These are phyloP conservation scores for Sonneratia alba DNA, from an alignment of 345 rosid species.

Conservation along the genomic window DNA sequence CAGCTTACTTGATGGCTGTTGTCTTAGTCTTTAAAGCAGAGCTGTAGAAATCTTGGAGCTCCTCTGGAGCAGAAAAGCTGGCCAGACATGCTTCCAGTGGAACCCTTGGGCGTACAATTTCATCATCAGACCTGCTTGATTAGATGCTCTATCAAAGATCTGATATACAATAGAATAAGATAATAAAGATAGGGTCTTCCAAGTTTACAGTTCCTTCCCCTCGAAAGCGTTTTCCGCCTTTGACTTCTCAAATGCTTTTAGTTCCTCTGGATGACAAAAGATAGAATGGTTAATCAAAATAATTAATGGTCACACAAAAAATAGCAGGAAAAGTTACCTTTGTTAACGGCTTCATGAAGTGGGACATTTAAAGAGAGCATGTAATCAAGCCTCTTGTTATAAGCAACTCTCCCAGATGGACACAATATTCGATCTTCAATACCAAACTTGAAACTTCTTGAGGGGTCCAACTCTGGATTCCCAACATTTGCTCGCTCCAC, in stretches of 20 bases:
- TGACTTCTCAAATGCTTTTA: slow-evolving; percentile 54
- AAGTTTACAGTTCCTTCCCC: slow-evolving; percentile 72
- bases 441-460: slow-evolving; percentile 92
- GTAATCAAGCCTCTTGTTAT: slow-evolving; percentile 79
- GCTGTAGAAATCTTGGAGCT: slow-evolving; percentile 77
- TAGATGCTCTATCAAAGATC: slow-evolving; percentile 15
- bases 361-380: slow-evolving; percentile 94
- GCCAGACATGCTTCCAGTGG: slow-evolving; percentile 92
- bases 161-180: slow-evolving; percentile 15
- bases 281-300: slow-evolving; percentile 7
- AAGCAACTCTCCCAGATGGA: slow-evolving; percentile 88
- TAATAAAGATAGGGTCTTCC: slow-evolving; percentile 10
- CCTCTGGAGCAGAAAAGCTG: slow-evolving; percentile 74
- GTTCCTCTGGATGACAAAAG: slow-evolving; percentile 54
- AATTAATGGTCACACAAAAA: slow-evolving; percentile 7
- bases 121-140: slow-evolving; percentile 54
- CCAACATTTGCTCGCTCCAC: slow-evolving; percentile 69
- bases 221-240: slow-evolving; percentile 58
- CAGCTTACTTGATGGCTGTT: slow-evolving; percentile 74
- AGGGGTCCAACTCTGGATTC: slow-evolving; percentile 61
- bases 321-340: slow-evolving; percentile 35
- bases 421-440: slow-evolving; percentile 86
- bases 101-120: slow-evolving; percentile 89
- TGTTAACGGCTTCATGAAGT: slow-evolving; percentile 75
- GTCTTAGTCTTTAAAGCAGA: slow-evolving; percentile 82